These are phyloP conservation scores for Phytophthora colocasiae DNA, from an alignment of 352 stramenopile genomes.

Conservation along the genomic window DNA sequence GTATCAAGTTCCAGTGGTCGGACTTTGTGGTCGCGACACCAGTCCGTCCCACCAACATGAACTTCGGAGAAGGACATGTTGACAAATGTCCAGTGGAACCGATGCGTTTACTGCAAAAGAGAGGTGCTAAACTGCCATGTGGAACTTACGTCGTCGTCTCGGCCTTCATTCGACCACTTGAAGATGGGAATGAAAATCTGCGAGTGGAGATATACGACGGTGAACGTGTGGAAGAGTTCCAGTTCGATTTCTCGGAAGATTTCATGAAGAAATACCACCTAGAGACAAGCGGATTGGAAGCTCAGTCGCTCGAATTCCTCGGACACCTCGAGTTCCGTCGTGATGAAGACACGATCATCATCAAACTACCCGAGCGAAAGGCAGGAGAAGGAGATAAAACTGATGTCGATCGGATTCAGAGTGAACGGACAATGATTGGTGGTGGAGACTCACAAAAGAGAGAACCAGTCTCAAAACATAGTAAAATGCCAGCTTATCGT, in stretches of 20 bases:
- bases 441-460: constrained; percentile 12
- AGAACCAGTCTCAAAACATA: constrained; percentile 7
- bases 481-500: constrained; percentile 4
- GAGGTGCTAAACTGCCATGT: constrained; percentile 61
- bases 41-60: constrained; percentile 32
- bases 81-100: constrained; percentile 56
- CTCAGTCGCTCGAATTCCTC: constrained; percentile 55
- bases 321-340: constrained; percentile 64
- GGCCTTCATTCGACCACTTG: constrained; percentile 69
- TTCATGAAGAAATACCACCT: constrained; percentile 61
- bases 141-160: constrained; percentile 73
- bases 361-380: constrained; percentile 68
- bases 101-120: constrained; percentile 66
- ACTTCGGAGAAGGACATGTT: constrained; percentile 17
- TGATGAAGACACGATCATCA: constrained; percentile 70
- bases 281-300: constrained; percentile 44
- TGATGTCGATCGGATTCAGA: constrained; percentile 21
- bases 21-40: constrained; percentile 74
- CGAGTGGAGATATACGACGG: constrained; percentile 77
- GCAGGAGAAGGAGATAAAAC: constrained; percentile 5
- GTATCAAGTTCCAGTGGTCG: constrained; percentile 78
- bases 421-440: constrained; percentile 30
- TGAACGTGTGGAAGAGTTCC: constrained; percentile 77
- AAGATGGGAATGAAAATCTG: constrained; percentile 78
- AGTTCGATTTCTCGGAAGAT: constrained; percentile 79